These are phyloP conservation scores for sunflower (Helianthus annuus) DNA, from an alignment of 129 eudicot species.

Conservation along the genomic window DNA sequence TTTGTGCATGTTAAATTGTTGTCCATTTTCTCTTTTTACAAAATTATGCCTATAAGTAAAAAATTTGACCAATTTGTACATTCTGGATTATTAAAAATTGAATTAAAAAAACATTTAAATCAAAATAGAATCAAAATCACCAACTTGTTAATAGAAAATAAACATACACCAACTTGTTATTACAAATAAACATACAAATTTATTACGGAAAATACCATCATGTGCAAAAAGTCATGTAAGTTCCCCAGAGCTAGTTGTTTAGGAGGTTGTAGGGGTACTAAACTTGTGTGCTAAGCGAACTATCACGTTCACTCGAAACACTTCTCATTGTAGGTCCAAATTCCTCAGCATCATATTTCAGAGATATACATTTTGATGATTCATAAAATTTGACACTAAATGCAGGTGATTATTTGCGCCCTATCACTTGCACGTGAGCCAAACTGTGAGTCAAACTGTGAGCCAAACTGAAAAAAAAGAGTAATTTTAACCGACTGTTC, in stretches of 20 bases:
- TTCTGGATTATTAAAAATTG: too few species aligned
- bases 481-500: not conserved
- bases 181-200: too few species aligned
- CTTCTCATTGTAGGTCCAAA: conserved; percentile 17
- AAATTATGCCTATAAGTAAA: too few species aligned
- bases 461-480: conserved; percentile 23
- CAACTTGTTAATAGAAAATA: too few species aligned
- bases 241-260: conserved; percentile 28
- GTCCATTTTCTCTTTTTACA: too few species aligned
- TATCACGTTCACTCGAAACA: conserved; percentile 1
- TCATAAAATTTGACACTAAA: conserved; percentile 43
- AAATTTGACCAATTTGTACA: too few species aligned
- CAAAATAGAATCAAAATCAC: too few species aligned
- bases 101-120: too few species aligned
- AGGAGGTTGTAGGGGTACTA: conserved; percentile 10
- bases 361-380: conserved; percentile 8
- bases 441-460: too few species aligned
- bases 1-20: not conserved
- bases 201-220: conserved; percentile 4
- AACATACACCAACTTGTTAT: too few species aligned
- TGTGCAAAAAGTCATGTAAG: conserved; percentile 4
- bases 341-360: conserved; percentile 41
- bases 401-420: conserved; percentile 63
- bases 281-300: not conserved
- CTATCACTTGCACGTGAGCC: conserved; percentile 65